Conservation (phyloP, 495 filamentous ascomycete genomes). For the Staphylotrichum tortipilum region DNA sequence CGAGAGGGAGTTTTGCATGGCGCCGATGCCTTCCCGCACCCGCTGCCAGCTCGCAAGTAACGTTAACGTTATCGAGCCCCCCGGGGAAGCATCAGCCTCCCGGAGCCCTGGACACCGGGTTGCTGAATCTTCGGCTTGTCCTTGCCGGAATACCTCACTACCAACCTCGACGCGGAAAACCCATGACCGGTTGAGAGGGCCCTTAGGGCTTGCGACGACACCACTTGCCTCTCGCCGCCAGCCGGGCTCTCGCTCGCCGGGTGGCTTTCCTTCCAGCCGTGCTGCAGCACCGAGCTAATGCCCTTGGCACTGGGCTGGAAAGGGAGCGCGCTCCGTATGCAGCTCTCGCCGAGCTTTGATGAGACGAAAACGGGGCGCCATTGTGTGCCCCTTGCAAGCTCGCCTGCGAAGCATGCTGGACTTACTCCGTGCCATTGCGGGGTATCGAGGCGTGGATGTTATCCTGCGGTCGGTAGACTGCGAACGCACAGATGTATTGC, state of each 20-base stretch:
- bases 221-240: too few relatives aligned
- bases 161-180: not conserved
- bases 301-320: not conserved
- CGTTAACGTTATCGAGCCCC: not conserved
- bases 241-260: not conserved
- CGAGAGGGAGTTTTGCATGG: constrained; percentile 24
- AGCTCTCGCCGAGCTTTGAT: not conserved
- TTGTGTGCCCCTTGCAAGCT: not conserved
- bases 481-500: too few relatives aligned
- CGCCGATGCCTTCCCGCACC: constrained; percentile 10
- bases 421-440: constrained; percentile 1
- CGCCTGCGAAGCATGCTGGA: not conserved
- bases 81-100: not conserved
- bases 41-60: constrained; percentile 13
- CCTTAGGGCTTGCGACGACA: too few relatives aligned
- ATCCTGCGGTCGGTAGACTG: not conserved
- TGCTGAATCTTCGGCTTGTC: too few relatives aligned
- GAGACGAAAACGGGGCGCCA: constrained; percentile 5
- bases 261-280: not conserved
- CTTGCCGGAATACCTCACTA: too few relatives aligned
- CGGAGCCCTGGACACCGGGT: constrained; percentile 4
- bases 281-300: not conserved
- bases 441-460: constrained; percentile 14
- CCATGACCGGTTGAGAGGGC: not conserved
- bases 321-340: not conserved